Evolutionary conservation across 179 eudicot genomes (phyloP), one percentile per base, ranked within the genome.

Genomic region (Silene vulgaris): DNA sequence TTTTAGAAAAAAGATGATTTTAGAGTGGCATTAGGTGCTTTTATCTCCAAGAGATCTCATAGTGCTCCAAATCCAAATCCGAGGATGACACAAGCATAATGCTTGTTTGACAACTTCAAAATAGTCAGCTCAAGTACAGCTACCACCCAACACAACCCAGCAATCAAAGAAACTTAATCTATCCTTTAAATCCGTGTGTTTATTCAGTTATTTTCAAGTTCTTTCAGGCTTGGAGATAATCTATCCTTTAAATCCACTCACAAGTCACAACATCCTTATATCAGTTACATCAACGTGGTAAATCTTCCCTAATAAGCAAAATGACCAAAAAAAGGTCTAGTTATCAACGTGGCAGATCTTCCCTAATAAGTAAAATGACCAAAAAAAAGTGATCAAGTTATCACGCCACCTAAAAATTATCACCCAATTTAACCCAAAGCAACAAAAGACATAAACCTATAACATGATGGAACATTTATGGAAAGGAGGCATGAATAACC

Each of bases 401-500:
- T 65, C 48, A 11, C 28, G 14, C 68, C 30, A 67, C 30, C 67
- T 14, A 26, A 43, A 69, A n/a, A 43, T 37, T 23, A 3, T 52
- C 59, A 52, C 59, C 59, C 57, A 40, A 19, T 8, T 63, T 59
- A 45, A 71, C 17, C 17, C 62, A 72, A 43, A 19, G 8, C 1
- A n/a, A 54, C 21, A 72, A 78, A 71, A 40, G 23, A 48, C 48
- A 30, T 17, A 1, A 28, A 64, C 6, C 20, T n/a, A 35, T 3
- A 26, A 26, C 29, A 69, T 65, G 23, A 45, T 50, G 19, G 29
- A 65, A 21, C n/a, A 48, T 4, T 14, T 2, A 61, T 19, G 23
- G 4, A 71, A 43, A 52, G 21, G 48, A 48, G 37, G 48, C 11
- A 14, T 48, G n/a, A 66, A 69, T 11, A 68, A 92, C 97, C 97